Base-by-base conservation (phyloP, 331 rosid genomes). In the Acacia concinna region DNA sequence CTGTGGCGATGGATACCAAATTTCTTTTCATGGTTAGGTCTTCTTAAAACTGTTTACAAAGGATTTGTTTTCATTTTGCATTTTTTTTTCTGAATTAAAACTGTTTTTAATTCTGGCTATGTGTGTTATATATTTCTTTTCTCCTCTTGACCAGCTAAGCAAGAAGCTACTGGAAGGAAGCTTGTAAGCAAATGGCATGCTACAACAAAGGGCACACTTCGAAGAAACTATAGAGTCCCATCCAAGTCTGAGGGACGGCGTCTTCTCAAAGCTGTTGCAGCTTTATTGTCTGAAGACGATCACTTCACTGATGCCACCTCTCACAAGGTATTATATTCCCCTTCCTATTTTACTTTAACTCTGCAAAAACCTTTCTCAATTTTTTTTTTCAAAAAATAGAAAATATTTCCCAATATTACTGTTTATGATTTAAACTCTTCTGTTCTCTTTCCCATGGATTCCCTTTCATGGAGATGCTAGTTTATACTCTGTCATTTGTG, bases 161-260 rank as follows among this genome's bases (percentile, higher is more conserved):
- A 41, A 43, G 74, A 47, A 25, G 74, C 37, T 41, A 41, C 31
- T 43, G 74, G 74, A 69, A 69, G 74, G 81, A 90, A 90, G 79
- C 46, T 87, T 47, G 92, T 90, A 52, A 90, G 90, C 82, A 90
- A 90, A 90, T 90, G 95, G 92, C 92, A 90, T 79, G 90, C 95
- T 64, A 90, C 95, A 32, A 88, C 92, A 37, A 90, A 87, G 84
- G 95, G 95, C 38, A 90, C 95, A 6, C 95, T 90, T 64, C 75
- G 84, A 77, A 87, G 95, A 83, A 90, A 87, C 82, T 88, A 90
- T 51, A 81, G 92, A 41, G 87, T 90, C 31, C 87, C 92, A 5
- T 86, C 92, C 9, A 88, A 90, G 81, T 71, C 91, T 0, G 90
- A 88, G 79, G 92, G 95, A 64, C 86, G 90, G 64, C 88, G 85